Conservation (phyloP, 23 red algal genomes). For the Gracilariopsis chorda region DNA sequence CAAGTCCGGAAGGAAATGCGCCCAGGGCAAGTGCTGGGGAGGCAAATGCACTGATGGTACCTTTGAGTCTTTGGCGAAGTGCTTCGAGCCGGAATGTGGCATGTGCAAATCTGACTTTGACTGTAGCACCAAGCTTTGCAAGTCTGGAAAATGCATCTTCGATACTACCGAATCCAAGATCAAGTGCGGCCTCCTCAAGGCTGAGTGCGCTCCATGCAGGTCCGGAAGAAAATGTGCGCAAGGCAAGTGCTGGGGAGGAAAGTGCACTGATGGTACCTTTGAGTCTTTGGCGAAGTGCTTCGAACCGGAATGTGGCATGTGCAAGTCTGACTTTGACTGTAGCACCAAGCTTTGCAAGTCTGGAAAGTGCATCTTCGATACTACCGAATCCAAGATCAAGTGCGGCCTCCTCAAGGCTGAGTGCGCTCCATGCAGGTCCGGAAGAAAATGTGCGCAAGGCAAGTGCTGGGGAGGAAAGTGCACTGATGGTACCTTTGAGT, state of each 20-base stretch:
- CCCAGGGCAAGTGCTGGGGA: background rate
- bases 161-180: background rate
- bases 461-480: conserved; percentile 10
- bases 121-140: background rate
- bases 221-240: background rate
- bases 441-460: background rate
- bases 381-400: background rate
- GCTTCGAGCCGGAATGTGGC: background rate
- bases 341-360: background rate
- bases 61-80: background rate
- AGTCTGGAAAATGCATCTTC: background rate
- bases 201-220: background rate
- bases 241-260: conserved; percentile 11
- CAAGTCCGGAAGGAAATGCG: background rate
- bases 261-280: background rate
- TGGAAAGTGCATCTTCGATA: background rate
- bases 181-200: background rate
- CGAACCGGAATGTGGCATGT: background rate
- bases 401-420: background rate
- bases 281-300: background rate
- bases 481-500: background rate
- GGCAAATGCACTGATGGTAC: background rate
- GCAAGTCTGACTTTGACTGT: background rate
- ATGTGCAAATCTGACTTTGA: background rate
- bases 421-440: background rate